These are phyloP conservation scores for Rubroshorea leprosula DNA, from an alignment of 345 rosid genomes.

Conservation along the genomic window DNA sequence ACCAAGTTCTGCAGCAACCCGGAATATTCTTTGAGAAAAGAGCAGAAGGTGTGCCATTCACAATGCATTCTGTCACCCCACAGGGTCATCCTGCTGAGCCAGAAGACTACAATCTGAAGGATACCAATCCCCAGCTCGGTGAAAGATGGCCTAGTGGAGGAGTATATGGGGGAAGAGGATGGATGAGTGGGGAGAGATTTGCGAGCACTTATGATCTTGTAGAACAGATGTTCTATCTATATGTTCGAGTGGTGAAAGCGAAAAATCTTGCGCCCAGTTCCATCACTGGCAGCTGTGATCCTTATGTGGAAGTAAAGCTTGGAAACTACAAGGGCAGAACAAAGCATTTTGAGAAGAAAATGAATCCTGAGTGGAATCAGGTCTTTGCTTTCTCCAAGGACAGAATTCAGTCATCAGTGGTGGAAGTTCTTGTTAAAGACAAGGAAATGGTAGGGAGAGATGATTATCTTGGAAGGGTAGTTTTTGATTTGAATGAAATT, in stretches of 20 bases:
- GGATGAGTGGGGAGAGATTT: conserved; percentile 54
- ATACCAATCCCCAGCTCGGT: conserved; percentile 60
- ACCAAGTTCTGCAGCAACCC: conserved; percentile 30
- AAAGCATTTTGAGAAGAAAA: conserved; percentile 60
- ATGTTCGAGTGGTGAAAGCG: conserved; percentile 71
- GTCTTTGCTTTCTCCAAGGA: conserved; percentile 88
- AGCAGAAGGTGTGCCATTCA: conserved; percentile 30
- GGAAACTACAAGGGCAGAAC: conserved; percentile 95
- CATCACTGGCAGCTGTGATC: conserved; percentile 69
- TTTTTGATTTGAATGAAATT: conserved; percentile 71
- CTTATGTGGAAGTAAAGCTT: conserved; percentile 82
- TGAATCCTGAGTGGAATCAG: conserved; percentile 88
- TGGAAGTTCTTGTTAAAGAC: conserved; percentile 68
- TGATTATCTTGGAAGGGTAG: conserved; percentile 67
- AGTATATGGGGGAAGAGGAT: conserved; percentile 50
- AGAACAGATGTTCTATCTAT: conserved; percentile 73
- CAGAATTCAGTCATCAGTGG: conserved; percentile 60
- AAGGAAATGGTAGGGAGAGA: conserved; percentile 73
- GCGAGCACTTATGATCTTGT: conserved; percentile 72
- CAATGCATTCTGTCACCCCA: conserved; percentile 29
- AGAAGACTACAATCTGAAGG: conserved; percentile 62
- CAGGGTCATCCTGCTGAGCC: conserved; percentile 23
- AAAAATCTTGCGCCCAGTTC: conserved; percentile 63
- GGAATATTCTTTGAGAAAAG: conserved; percentile 16
- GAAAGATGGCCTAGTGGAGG: conserved; percentile 59